Percentiles rank a stretch among this genome's conserved stretches.
Evolutionary conservation across 1,139 yeast species (phyloP).

Genomic region (Eremothecium gossypii): DNA sequence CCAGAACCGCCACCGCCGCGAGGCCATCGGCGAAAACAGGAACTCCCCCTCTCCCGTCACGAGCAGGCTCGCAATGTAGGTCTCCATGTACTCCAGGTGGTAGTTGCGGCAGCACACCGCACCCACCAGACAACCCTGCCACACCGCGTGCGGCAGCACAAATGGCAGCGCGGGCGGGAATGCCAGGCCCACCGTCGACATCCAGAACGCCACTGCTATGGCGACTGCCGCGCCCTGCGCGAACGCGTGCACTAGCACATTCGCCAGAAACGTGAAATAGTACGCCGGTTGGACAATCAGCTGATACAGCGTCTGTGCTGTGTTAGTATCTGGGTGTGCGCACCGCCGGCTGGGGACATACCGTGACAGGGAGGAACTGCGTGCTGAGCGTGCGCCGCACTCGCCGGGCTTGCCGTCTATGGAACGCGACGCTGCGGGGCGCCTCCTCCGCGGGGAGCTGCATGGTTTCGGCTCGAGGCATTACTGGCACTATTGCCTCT

Average conservation of each 20-base stretch:
- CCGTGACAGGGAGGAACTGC: constrained; percentile 1
- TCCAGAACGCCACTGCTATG: constrained; percentile 3
- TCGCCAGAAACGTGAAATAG: constrained; percentile 2
- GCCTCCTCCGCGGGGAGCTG: too few relatives aligned
- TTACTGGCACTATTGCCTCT: too few relatives aligned
- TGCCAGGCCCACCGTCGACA: constrained; percentile 2
- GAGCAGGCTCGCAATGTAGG: constrained; percentile 1
- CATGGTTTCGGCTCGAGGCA: too few relatives aligned
- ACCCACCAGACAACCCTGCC: not conserved
- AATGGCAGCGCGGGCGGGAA: constrained; percentile 2
- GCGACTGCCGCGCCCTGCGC: constrained; percentile 1
- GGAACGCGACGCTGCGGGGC: too few relatives aligned
- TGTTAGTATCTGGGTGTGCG: not conserved
- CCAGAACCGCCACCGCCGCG: constrained; percentile 1
- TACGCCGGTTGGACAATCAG: not conserved
- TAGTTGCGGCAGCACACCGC: constrained; percentile 3
- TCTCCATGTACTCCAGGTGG: constrained; percentile 2
- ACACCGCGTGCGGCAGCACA: constrained; percentile 2
- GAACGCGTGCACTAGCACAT: not conserved
- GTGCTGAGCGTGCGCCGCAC: not conserved
- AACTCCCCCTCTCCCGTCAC: not conserved
- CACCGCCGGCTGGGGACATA: not conserved
- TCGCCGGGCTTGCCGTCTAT: too few relatives aligned
- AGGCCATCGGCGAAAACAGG: constrained; percentile 1
- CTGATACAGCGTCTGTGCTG: not conserved